A percentile compares a stretch with the other conserved stretches of the same genome.
Conservation (phyloP, 345 rosid genomes). For the Rhodomyrtus tomentosa region DNA sequence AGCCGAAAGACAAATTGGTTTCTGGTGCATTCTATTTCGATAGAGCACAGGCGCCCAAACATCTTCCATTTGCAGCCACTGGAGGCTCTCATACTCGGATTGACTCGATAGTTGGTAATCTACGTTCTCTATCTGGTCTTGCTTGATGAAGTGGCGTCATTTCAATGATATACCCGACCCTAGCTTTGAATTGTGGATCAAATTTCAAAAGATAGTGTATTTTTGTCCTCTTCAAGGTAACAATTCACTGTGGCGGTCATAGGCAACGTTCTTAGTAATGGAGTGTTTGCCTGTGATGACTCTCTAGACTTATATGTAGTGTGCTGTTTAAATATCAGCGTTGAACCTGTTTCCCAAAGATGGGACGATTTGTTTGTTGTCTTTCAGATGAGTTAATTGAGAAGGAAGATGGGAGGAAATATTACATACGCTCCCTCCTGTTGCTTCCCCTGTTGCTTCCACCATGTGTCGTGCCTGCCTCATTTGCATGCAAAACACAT, state of each 20-base stretch:
- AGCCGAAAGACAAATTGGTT: constrained; percentile 63
- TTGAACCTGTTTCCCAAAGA: neutral
- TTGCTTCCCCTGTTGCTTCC: neutral
- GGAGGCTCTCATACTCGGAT: constrained; percentile 37
- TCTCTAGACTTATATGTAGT: neutral
- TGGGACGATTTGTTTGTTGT: neutral
- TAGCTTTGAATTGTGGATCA: neutral
- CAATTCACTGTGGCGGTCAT: neutral
- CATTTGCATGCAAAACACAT: neutral
- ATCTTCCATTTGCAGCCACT: constrained; percentile 63
- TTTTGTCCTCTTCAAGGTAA: neutral
- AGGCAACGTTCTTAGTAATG: neutral
- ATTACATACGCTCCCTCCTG: neutral
- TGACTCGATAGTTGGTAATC: constrained; percentile 31
- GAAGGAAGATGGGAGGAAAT: neutral
- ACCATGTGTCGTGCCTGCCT: neutral
- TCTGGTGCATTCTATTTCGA: constrained; percentile 79
- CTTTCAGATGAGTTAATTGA: neutral
- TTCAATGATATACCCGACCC: neutral
- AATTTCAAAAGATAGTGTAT: neutral
- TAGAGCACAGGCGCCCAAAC: constrained; percentile 71
- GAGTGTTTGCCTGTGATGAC: neutral
- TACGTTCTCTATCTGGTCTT: constrained; percentile 33
- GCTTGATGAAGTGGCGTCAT: neutral
- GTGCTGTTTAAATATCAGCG: neutral